Base-by-base conservation (phyloP, 2,329 filamentous ascomycete genomes). In the Cadophora luteo-olivacea region DNA sequence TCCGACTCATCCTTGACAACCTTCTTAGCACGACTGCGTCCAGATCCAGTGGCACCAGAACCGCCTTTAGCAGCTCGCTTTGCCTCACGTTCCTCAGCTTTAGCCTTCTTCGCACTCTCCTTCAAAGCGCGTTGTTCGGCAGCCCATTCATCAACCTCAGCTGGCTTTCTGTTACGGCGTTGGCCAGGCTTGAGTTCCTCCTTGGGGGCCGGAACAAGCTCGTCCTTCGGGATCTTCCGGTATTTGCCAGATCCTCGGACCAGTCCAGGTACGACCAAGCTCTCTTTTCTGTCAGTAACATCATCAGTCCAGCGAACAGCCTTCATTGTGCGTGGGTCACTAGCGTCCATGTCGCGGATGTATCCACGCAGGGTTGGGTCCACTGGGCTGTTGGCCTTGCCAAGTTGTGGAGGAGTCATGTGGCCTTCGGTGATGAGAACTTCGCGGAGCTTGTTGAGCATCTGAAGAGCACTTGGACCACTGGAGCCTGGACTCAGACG, bases 231-330 rank as follows among this genome's bases (percentile, higher is more conserved):
- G 19, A 52, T 19, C 41, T 61, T 41, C 8, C 67, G 67, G 64
- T 77, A 77, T 4, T 70, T 71, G 4, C 76, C 76, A n/a, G 75
- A 76, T 12, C 76, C 76, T 36, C 70, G 68, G 49, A 71, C 57
- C 1, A 75, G 48, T 25, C 73, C 73, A 55, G 69, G 69, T 22
- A 70, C 55, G 1, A 49, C 32, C 1, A 77, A 38, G 51, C 62
- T 76, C 16, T 71, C 64, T 36, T 73, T 74, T 1, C 49, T 67
- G 29, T 77, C 68, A 1, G 64, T 68, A n/a, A 68, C 58, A 1
- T 66, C 8, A 16, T 77, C 76, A 3, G 48, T 45, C 75, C 75
- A 77, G 6, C 33, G 24, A 3, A 77, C 69, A 8, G 51, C 24
- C 24, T 70, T 61, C 11, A 65, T 68, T 14, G 12, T 45, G 16